Evolutionary conservation across 805 yeast genomes (phyloP).

Genomic region (Saccharomycopsis babjevae): DNA sequence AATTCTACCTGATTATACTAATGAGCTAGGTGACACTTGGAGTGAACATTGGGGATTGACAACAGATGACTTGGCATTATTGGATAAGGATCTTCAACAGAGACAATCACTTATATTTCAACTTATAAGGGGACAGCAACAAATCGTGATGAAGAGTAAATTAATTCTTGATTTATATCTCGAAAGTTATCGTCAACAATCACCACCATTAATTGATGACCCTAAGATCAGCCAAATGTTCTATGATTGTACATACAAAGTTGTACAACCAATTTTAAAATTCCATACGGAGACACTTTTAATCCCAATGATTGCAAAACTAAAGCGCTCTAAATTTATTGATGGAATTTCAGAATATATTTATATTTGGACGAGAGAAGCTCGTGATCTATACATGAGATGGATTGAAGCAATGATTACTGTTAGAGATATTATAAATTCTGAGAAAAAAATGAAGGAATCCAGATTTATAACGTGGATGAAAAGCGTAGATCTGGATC

Average conservation of each 20-base stretch:
- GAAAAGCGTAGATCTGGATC: constrained; percentile 38
- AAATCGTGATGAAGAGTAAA: constrained; percentile 55
- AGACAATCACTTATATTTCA: constrained; percentile 72
- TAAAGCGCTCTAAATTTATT: constrained; percentile 59
- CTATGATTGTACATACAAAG: constrained; percentile 45
- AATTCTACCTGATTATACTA: constrained; percentile 27
- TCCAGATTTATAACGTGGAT: constrained; percentile 50
- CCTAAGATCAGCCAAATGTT: constrained; percentile 25
- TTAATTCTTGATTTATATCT: constrained; percentile 55
- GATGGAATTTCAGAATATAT: constrained; percentile 54
- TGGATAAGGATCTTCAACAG: constrained; percentile 43
- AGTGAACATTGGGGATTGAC: constrained; percentile 55
- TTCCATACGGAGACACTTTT: constrained; percentile 45
- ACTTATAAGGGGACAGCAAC: constrained; percentile 58
- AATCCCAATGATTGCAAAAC: constrained; percentile 46
- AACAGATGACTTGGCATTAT: constrained; percentile 40
- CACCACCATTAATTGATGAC: constrained; percentile 38
- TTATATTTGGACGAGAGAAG: constrained; percentile 52
- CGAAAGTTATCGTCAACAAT: constrained; percentile 28
- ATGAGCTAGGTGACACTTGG: constrained; percentile 42
- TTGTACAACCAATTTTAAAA: constrained; percentile 45
- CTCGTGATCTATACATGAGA: constrained; percentile 40
- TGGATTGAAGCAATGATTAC: constrained; percentile 55
- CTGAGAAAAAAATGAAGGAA: constrained; percentile 32
- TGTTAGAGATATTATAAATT: constrained; percentile 44